phyloP scores from a whole-genome alignment of 257 asterid species.

The Penstemon eatonii region DNA sequence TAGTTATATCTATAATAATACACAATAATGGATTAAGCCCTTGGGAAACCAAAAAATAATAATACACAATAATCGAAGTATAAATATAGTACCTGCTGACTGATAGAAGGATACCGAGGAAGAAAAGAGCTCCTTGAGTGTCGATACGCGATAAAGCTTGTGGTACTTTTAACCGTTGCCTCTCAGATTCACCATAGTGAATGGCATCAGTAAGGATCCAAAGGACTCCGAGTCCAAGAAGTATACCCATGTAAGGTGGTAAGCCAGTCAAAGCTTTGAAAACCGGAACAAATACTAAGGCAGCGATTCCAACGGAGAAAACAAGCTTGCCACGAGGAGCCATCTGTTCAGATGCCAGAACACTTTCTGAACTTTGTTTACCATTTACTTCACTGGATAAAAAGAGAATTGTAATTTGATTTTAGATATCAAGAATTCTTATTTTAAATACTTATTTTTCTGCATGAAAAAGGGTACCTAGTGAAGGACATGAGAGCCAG shows the following conservation, averaged over 20 bases:
- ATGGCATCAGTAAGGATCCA: constrained; percentile 97
- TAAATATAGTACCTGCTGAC: constrained; percentile 72
- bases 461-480: constrained; percentile 53
- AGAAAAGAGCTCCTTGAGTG: constrained; percentile 96
- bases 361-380: constrained; percentile 53
- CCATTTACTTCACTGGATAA: constrained; percentile 75
- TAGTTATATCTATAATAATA: no score
- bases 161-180: constrained; percentile 82
- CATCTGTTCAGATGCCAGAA: constrained; percentile 89
- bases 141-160: constrained; percentile 96
- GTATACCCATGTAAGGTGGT: constrained; percentile 95
- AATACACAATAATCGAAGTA: background rate
- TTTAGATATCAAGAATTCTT: constrained; percentile 18
- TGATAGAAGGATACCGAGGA: constrained; percentile 97
- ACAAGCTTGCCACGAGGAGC: constrained; percentile 98
- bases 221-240: constrained; percentile 93
- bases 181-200: constrained; percentile 93
- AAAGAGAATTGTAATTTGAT: constrained; percentile 21
- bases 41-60: background rate
- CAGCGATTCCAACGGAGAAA: constrained; percentile 80
- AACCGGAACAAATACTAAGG: constrained; percentile 81
- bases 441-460: constrained; percentile 16
- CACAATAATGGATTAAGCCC: no score
- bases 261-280: constrained; percentile 88
- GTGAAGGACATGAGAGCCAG: constrained; percentile 93